A percentile compares a stretch with the other conserved stretches of the same genome.
Conservation (phyloP, 192 early-diverging fungal genomes). For the Rhizophagus clarus region DNA sequence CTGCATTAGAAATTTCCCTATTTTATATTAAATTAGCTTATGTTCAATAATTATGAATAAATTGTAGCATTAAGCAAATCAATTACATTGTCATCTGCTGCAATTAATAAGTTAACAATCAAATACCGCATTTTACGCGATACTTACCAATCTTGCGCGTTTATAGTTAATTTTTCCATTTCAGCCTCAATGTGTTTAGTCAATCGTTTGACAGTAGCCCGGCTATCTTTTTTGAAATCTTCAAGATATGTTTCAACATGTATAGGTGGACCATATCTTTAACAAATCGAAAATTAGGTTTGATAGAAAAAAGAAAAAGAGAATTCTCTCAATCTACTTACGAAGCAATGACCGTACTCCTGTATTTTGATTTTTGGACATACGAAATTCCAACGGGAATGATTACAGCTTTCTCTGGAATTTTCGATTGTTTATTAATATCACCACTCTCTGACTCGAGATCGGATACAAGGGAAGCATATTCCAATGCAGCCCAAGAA, state of each 20-base stretch:
- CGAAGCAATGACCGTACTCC: conserved; percentile 45
- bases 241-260: conserved; percentile 41
- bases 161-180: conserved; percentile 49
- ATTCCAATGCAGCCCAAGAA: conserved; percentile 55
- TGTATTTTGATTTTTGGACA: conserved; percentile 52
- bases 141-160: conserved; percentile 54
- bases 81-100: too few species aligned
- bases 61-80: too few species aligned
- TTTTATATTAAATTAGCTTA: conserved; percentile 3
- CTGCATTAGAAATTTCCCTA: conserved; percentile 45
- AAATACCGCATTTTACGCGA: too few species aligned
- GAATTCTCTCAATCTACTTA: conserved; percentile 32
- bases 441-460: conserved; percentile 21
- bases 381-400: conserved; percentile 53
- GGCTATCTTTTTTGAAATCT: conserved; percentile 42
- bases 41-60: too few species aligned
- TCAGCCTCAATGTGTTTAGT: conserved; percentile 44
- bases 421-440: not conserved
- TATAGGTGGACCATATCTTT: conserved; percentile 50
- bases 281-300: not conserved
- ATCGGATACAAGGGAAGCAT: conserved; percentile 41
- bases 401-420: conserved; percentile 19
- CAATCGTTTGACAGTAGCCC: conserved; percentile 43
- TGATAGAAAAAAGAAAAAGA: not conserved
- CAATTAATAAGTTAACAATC: not conserved